Base-by-base conservation (phyloP, 164 flowering plant genomes). In the Vitis riparia region DNA sequence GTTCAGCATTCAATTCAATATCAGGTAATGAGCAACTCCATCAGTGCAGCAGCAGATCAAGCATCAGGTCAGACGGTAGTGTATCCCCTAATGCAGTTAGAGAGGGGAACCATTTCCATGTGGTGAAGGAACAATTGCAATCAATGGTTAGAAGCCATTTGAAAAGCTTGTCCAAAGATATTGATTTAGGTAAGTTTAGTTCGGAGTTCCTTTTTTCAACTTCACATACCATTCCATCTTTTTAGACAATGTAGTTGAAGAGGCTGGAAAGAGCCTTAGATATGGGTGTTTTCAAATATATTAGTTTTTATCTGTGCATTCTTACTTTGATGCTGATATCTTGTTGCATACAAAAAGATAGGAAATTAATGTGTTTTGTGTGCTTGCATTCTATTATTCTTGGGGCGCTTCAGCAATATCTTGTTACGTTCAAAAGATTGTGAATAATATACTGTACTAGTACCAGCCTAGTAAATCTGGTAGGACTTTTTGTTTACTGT, bases 111-210 rank as follows among this genome's bases (percentile, higher is more conserved):
- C 63, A 74, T 63, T 76, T 74, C 61, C 61, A 64, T 59, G n/a
- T 11, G 11, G 85, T 53, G 44, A 83, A 80, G 74, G 84, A 84
- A 71, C 86, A 77, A 71, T 76, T 87, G 75, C 79, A 80, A 58
- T 50, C 75, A 23, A 65, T 85, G 75, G 91, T 88, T 56, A 75
- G 66, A 73, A 73, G 67, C 75, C 89, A 85, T 68, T 72, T 86
- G 71, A 76, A 79, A 70, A 74, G 71, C 70, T 64, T 87, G 71
- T 82, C 89, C 65, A 66, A 68, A 69, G 79, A 83, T 62, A 59
- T 74, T 61, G 73, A 71, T n/a, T 62, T 86, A 73, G 91, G 97
- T 91, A 84, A 51, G 79, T 73, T 19, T 14, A 63, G 3, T 53
- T 76, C 1, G 6, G 9, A 11, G 19, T 37, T 17, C 19, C 17